These are phyloP conservation scores for Diaporthe helianthi DNA, from an alignment of 2,329 filamentous ascomycete genomes.

Conservation along the genomic window DNA sequence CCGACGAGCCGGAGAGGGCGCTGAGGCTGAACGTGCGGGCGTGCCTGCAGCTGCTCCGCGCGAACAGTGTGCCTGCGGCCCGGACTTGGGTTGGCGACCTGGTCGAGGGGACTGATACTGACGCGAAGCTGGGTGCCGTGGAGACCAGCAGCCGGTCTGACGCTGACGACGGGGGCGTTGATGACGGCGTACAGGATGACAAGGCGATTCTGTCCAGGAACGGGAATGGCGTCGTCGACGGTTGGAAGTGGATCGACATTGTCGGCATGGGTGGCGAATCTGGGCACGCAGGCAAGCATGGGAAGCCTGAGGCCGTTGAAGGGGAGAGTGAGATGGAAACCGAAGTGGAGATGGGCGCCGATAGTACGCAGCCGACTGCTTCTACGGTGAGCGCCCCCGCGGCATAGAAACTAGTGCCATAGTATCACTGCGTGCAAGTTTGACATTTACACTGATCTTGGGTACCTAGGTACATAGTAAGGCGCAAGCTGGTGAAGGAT, in stretches of 20 bases:
- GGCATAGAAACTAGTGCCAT: background rate
- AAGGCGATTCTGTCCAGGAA: constrained; percentile 57
- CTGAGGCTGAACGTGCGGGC: constrained; percentile 66
- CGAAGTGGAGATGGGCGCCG: constrained; percentile 42
- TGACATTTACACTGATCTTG: background rate
- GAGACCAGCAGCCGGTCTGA: constrained; percentile 21
- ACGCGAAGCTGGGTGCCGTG: constrained; percentile 44
- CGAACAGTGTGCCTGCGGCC: constrained; percentile 56
- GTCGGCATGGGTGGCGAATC: constrained; percentile 53
- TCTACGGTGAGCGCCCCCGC: background rate
- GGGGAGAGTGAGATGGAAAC: constrained; percentile 46
- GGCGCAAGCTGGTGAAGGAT: background rate
- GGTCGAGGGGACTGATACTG: constrained; percentile 52
- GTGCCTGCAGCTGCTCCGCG: constrained; percentile 62
- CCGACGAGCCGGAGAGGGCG: constrained; percentile 64
- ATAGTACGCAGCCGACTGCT: constrained; percentile 6
- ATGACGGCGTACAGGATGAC: constrained; percentile 55
- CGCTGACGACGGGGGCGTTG: constrained; percentile 35
- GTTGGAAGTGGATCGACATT: constrained; percentile 62
- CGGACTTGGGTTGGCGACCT: constrained; percentile 58
- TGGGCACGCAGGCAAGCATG: constrained; percentile 35
- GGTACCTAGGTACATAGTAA: too few species aligned
- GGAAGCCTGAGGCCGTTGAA: constrained; percentile 35
- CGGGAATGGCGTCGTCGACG: constrained; percentile 46
- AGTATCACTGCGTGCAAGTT: too few species aligned